Percentiles rank a stretch among this genome's conserved stretches.
Conservation (phyloP, 2,329 filamentous ascomycete species). For the Gaeumannomyces sp. region DNA sequence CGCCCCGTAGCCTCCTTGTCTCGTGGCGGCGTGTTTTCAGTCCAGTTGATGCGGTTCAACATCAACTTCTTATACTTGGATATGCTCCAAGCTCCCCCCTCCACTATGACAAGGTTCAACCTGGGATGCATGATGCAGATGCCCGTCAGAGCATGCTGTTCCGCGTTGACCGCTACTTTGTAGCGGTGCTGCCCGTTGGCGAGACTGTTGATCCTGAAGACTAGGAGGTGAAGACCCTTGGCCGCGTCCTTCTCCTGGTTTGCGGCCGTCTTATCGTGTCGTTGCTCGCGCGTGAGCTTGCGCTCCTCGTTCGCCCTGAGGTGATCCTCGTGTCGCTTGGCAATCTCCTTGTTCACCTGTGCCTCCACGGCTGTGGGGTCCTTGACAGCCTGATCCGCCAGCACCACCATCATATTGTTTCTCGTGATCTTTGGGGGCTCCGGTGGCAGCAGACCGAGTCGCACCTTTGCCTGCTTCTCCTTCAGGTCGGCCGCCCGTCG, state of each 20-base stretch:
- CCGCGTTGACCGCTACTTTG: slow-evolving; percentile 87
- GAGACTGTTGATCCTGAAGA: slow-evolving; percentile 86
- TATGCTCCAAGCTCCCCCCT: slow-evolving; percentile 80
- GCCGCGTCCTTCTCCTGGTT: slow-evolving; percentile 86
- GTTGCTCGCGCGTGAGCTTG: slow-evolving; percentile 82
- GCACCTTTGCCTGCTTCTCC: slow-evolving; percentile 93
- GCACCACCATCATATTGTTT: slow-evolving; percentile 92
- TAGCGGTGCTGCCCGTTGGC: slow-evolving; percentile 90
- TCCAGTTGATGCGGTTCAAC: slow-evolving; percentile 91
- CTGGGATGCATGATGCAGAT: slow-evolving; percentile 88
- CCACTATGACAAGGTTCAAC: slow-evolving; percentile 83
- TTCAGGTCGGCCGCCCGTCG: slow-evolving; percentile 89
- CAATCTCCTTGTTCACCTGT: slow-evolving; percentile 86
- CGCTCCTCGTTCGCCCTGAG: slow-evolving; percentile 73
- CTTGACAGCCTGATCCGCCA: slow-evolving; percentile 85
- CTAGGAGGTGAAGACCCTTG: slow-evolving; percentile 77
- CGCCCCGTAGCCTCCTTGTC: slow-evolving; percentile 51
- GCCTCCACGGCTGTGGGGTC: slow-evolving; percentile 97
- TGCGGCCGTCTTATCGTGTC: slow-evolving; percentile 70
- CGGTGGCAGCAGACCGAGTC: slow-evolving; percentile 81
- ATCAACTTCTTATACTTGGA: slow-evolving; percentile 87
- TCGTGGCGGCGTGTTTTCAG: slow-evolving; percentile 71
- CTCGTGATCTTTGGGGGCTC: slow-evolving; percentile 96
- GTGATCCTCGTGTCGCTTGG: slow-evolving; percentile 75
- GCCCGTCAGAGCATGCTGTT: slow-evolving; percentile 80